Percentiles rank a stretch among this genome's conserved stretches.
These are phyloP conservation scores for Curvularia spicifera DNA, from an alignment of 2,329 filamentous ascomycete genomes.

Conservation along the genomic window DNA sequence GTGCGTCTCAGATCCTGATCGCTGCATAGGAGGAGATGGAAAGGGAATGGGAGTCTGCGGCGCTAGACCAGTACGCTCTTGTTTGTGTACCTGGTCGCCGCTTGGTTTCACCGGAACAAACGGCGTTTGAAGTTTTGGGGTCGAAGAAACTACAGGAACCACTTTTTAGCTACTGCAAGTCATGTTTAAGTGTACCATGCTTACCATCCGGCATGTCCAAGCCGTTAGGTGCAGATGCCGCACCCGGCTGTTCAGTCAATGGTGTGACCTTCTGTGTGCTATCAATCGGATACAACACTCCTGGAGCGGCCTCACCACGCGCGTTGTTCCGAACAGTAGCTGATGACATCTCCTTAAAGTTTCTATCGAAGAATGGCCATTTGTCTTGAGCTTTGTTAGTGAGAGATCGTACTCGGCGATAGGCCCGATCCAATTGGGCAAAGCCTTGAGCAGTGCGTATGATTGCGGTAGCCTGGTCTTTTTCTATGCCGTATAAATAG, in stretches of 20 bases:
- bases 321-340: conserved; percentile 28
- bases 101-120: conserved; percentile 6
- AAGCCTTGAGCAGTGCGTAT: conserved; percentile 35
- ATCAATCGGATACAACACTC: conserved; percentile 13
- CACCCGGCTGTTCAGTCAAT: background rate
- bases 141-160: background rate
- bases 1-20: background rate
- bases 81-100: background rate
- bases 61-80: conserved; percentile 4
- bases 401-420: conserved; percentile 35
- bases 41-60: conserved; percentile 7
- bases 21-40: background rate
- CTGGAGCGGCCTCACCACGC: conserved; percentile 22
- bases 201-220: conserved; percentile 5
- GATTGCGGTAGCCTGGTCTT: conserved; percentile 6
- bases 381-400: conserved; percentile 42
- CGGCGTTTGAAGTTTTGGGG: conserved; percentile 10
- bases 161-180: background rate
- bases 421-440: conserved; percentile 35
- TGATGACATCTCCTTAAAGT: conserved; percentile 33
- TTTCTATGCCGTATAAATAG: conserved; percentile 27
- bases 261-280: background rate
- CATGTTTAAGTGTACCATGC: background rate
- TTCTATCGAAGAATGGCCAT: conserved; percentile 40
- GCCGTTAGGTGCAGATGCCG: background rate